Percentiles rank a stretch among this genome's conserved stretches.
Conservation (phyloP, 1,284 basidiomycete species). For the Cutaneotrichosporon dermatis region DNA sequence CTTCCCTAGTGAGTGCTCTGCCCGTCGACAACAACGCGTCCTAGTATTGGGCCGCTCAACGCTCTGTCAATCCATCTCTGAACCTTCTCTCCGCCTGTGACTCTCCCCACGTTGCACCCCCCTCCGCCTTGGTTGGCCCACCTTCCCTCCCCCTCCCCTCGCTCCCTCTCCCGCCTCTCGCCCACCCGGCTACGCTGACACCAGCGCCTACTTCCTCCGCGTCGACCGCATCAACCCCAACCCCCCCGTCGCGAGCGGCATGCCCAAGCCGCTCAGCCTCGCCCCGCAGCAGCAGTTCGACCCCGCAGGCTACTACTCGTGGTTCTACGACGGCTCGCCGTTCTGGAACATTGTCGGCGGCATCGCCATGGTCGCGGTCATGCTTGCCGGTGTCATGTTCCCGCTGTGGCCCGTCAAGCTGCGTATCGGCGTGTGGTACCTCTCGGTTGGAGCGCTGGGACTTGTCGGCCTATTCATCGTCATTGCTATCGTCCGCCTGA, state of each 20-base stretch:
- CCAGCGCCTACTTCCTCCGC: constrained; percentile 76
- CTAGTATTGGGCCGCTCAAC: too few species aligned
- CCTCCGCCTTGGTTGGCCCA: constrained; percentile 12
- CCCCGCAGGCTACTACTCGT: constrained; percentile 76
- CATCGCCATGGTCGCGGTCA: constrained; percentile 82
- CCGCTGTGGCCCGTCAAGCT: constrained; percentile 92
- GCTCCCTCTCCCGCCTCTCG: background rate
- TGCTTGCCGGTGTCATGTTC: constrained; percentile 98
- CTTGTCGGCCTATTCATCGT: constrained; percentile 87
- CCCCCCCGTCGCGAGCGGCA: constrained; percentile 60
- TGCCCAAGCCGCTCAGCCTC: constrained; percentile 75
- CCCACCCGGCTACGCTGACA: constrained; percentile 5
- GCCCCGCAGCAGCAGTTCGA: constrained; percentile 73
- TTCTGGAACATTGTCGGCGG: constrained; percentile 91
- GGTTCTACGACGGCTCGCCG: constrained; percentile 95
- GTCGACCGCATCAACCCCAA: constrained; percentile 62
- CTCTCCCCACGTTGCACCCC: too few species aligned
- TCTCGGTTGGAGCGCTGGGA: constrained; percentile 81
- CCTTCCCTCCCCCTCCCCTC: background rate
- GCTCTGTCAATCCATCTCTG: too few species aligned
- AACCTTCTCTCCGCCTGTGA: too few species aligned
- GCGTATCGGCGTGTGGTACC: constrained; percentile 94
- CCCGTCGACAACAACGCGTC: too few species aligned
- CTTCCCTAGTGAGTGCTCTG: constrained; percentile 55
- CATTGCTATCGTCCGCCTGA: constrained; percentile 83